Percentiles rank a stretch among this genome's conserved stretches.
These are phyloP conservation scores for Pseudocercospora fijiensis DNA, from an alignment of 2,329 filamentous ascomycete genomes.

Conservation along the genomic window DNA sequence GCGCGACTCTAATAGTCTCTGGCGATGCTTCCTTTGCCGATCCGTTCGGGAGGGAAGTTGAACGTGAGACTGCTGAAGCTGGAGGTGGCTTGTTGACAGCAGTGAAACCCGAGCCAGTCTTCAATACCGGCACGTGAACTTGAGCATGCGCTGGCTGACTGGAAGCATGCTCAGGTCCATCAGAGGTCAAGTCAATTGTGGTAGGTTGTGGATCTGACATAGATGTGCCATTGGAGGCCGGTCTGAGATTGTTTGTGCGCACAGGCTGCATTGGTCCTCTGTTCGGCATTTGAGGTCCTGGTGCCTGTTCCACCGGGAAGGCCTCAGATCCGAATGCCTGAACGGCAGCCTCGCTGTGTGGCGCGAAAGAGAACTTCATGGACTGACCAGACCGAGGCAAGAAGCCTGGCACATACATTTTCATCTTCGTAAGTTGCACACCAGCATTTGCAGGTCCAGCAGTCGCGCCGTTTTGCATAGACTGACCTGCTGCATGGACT, in stretches of 20 bases:
- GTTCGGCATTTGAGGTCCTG: slow-evolving; percentile 19
- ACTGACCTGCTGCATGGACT: slow-evolving; percentile 1
- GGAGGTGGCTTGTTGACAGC: slow-evolving; percentile 5
- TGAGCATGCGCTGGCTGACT: neutral
- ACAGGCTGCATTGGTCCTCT: slow-evolving; percentile 21
- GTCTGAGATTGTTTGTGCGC: neutral
- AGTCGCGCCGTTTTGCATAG: neutral
- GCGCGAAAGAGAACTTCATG: slow-evolving; percentile 36
- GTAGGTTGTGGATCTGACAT: slow-evolving; percentile 11
- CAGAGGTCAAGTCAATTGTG: slow-evolving; percentile 21
- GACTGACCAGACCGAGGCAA: slow-evolving; percentile 30
- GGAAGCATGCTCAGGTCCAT: slow-evolving; percentile 4
- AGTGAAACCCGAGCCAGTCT: neutral
- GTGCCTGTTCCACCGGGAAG: slow-evolving; percentile 22
- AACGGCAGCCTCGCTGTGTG: slow-evolving; percentile 24
- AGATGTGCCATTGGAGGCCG: neutral
- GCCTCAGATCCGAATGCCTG: slow-evolving; percentile 27
- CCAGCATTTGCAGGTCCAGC: slow-evolving; percentile 5
- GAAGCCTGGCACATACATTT: slow-evolving; percentile 28
- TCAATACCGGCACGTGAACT: neutral
- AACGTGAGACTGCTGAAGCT: neutral
- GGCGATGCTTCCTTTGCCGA: slow-evolving; percentile 5
- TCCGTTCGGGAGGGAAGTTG: neutral
- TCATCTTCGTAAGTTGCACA: slow-evolving; percentile 25
- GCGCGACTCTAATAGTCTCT: slow-evolving; percentile 16